Evolutionary conservation across 331 rosid genomes (phyloP).

Genomic region (Malus hybrid): DNA sequence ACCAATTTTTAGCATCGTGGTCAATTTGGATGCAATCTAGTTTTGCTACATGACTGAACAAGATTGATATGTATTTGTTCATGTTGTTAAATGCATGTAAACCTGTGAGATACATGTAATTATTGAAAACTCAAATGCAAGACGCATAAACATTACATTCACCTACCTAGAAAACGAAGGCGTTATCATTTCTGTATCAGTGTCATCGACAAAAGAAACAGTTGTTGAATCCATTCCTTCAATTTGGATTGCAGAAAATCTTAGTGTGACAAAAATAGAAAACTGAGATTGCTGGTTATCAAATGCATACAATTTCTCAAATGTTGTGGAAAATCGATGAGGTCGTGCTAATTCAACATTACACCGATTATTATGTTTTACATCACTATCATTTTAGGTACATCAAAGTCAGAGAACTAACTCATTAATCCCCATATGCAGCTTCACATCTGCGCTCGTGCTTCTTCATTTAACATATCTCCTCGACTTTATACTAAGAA

Average conservation of each 20-base stretch:
- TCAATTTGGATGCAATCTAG: neutral
- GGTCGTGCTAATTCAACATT: neutral
- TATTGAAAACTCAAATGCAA: neutral
- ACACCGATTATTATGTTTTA: neutral
- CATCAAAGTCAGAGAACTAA: neutral
- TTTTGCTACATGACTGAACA: neutral
- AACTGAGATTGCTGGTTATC: neutral
- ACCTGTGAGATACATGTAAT: constrained; percentile 2
- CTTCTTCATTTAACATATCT: neutral
- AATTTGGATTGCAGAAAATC: neutral
- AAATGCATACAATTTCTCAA: neutral
- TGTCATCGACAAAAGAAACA: neutral
- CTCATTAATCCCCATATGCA: neutral
- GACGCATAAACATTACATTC: neutral
- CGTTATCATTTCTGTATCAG: neutral
- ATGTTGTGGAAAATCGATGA: neutral
- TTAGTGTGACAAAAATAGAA: neutral
- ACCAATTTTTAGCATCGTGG: neutral
- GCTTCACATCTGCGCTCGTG: neutral
- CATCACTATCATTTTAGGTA: neutral
- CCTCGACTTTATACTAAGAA: constrained; percentile 55
- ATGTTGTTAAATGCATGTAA: constrained; percentile 2
- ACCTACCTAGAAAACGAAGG: neutral
- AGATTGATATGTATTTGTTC: neutral
- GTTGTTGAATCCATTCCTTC: neutral